Evolutionary conservation across 2,329 filamentous ascomycete genomes (phyloP).

Genomic region (Basipetospora chlamydospora): DNA sequence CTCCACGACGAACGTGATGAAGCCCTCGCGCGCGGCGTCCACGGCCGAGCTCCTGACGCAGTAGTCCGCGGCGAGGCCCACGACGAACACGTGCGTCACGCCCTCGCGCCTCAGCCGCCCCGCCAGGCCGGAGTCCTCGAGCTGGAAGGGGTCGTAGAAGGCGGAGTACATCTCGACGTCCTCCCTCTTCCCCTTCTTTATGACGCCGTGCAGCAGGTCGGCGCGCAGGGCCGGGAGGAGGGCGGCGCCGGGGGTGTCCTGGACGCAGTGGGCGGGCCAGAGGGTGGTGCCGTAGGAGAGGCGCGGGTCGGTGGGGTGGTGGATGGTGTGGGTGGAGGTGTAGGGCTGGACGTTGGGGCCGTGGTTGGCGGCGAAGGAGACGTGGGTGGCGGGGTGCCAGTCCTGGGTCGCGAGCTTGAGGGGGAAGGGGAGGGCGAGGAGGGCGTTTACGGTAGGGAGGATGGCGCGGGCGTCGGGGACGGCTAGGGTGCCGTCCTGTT

Average conservation of each 20-base stretch:
- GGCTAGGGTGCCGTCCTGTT: constrained; percentile 68
- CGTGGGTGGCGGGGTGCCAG: constrained; percentile 69
- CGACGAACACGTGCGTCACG: constrained; percentile 65
- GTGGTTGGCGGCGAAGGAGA: constrained; percentile 84
- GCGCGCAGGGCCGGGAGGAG: constrained; percentile 58
- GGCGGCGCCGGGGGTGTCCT: constrained; percentile 54
- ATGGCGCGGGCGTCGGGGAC: constrained; percentile 62
- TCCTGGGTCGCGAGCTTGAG: constrained; percentile 80
- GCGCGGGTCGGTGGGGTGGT: constrained; percentile 47
- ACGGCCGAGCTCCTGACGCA: constrained; percentile 74
- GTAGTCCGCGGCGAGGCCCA: constrained; percentile 77
- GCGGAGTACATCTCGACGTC: constrained; percentile 87
- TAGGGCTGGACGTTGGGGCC: constrained; percentile 51
- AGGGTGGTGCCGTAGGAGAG: constrained; percentile 54
- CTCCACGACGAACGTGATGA: constrained; percentile 59
- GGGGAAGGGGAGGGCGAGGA: constrained; percentile 57
- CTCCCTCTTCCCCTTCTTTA: constrained; percentile 65
- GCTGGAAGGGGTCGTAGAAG: constrained; percentile 66
- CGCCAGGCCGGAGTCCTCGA: constrained; percentile 50
- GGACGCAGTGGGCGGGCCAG: constrained; percentile 87
- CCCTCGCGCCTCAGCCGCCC: constrained; percentile 36
- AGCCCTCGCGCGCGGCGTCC: constrained; percentile 64
- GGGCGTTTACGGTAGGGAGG: constrained; percentile 54
- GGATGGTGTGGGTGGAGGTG: constrained; percentile 46
- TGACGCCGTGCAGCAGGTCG: constrained; percentile 42